phyloP scores from a whole-genome alignment of 2,329 filamentous ascomycete genomes.

The Penicillium sp. region DNA sequence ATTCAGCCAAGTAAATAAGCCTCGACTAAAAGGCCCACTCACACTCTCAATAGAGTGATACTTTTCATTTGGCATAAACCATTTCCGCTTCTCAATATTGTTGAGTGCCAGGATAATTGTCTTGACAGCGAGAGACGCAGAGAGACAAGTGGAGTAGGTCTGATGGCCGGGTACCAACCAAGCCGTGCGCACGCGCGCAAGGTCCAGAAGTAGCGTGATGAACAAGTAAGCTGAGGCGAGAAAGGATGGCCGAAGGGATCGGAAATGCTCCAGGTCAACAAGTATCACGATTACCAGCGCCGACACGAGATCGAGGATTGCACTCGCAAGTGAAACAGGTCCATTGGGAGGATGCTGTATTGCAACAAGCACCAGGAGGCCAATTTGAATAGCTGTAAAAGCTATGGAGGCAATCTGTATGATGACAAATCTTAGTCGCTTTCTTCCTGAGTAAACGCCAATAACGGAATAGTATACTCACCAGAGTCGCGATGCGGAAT shows the following conservation, averaged over 20 bases:
- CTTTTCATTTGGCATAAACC: slow-evolving; percentile 26
- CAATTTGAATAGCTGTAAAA: not conserved
- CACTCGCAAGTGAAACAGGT: not conserved
- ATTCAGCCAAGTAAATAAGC: slow-evolving; percentile 49
- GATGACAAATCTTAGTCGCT: not conserved
- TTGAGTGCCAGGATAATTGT: not conserved
- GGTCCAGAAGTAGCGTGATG: not conserved
- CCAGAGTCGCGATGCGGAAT: slow-evolving; percentile 7
- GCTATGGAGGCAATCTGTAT: not conserved
- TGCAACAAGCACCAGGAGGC: not conserved
- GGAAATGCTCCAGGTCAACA: not conserved
- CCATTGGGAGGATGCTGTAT: not conserved
- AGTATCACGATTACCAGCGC: not conserved
- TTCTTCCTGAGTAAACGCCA: not conserved
- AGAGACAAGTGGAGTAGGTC: not conserved
- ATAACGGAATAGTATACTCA: not conserved
- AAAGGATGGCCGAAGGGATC: not conserved
- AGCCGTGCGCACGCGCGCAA: not conserved
- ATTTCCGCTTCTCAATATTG: not conserved
- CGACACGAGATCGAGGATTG: not conserved
- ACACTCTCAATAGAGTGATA: slow-evolving; percentile 46
- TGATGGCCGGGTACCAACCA: not conserved
- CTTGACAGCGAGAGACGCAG: not conserved
- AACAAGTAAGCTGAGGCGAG: not conserved
- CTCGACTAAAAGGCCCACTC: slow-evolving; percentile 44